phyloP scores from a whole-genome alignment of 2,329 filamentous ascomycete genomes.

The Aureobasidium melanogenum region DNA sequence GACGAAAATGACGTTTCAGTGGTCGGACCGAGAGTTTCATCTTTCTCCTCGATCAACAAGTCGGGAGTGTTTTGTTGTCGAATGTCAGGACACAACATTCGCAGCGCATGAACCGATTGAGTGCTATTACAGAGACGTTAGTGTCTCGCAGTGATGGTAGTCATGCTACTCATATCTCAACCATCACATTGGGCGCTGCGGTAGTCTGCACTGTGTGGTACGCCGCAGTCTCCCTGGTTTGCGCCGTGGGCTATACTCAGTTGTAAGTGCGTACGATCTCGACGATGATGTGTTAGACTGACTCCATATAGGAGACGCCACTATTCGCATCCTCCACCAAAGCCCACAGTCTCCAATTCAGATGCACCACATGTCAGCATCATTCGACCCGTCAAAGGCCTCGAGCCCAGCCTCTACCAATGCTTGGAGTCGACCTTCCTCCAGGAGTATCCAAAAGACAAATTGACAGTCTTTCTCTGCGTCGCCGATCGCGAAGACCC shows the following conservation, averaged over 20 bases:
- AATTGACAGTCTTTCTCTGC: slow-evolving; percentile 74
- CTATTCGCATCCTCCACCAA: slow-evolving; percentile 37
- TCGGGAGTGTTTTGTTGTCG: not conserved
- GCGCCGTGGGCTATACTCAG: slow-evolving; percentile 7
- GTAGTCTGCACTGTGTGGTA: slow-evolving; percentile 27
- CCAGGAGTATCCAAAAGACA: slow-evolving; percentile 69
- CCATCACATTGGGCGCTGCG: slow-evolving; percentile 20
- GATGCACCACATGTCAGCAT: slow-evolving; percentile 72
- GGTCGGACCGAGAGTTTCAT: not conserved
- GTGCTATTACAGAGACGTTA: slow-evolving; percentile 17
- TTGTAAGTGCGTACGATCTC: not conserved
- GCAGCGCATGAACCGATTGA: slow-evolving; percentile 21
- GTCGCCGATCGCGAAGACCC: slow-evolving; percentile 67
- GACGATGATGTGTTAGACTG: not conserved
- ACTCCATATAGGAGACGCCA: slow-evolving; percentile 41
- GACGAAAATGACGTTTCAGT: not conserved
- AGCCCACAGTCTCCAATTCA: slow-evolving; percentile 23
- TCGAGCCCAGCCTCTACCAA: slow-evolving; percentile 84
- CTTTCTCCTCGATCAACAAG: not conserved
- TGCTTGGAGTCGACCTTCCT: slow-evolving; percentile 80
- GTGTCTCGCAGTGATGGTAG: slow-evolving; percentile 11
- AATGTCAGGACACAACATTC: not conserved
- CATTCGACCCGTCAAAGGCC: slow-evolving; percentile 85
- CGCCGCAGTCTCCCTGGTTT: slow-evolving; percentile 11
- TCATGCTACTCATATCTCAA: slow-evolving; percentile 14